Evolutionary conservation across 2,329 filamentous ascomycete genomes (phyloP), one percentile per base, ranked within the genome.

Genomic region (Pseudogymnoascus sp.): DNA sequence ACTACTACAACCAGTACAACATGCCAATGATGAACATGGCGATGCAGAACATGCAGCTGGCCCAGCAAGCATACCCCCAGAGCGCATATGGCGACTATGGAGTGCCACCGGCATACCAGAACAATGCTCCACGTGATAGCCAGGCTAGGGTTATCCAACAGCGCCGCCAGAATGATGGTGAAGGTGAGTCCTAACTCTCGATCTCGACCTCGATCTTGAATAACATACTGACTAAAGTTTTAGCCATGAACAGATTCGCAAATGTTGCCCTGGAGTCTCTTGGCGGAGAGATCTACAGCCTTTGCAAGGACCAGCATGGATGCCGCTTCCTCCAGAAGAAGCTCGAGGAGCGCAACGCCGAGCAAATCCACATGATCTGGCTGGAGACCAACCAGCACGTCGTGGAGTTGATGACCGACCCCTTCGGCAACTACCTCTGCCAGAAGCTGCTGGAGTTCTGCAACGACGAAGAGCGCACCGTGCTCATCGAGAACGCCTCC

Each of bases 361-460:
- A 92, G 26, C 84, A 95, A 68, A 82, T 96, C 58, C 88, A 95
- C 72, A 85, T 92, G 78, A 97, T 99, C 72, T 99, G 95, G 79
- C 79, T 86, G 28, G 94, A 99, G 78, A 96, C 92, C 59, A 90
- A 92, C 71, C 82, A 88, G 70, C 91, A 97, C 72, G 92, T 99
- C 67, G 86, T 95, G 64, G 94, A 99, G 77, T 80, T 99, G 65
- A 99, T 99, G 94, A 96, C 91, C 62, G 92, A 99, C 74, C 92
- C 94, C 8, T 99, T 99, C 73, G 94, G 94, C 72, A 99, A 99
- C 79, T 99, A 99, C 74, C 85, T 99, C 66, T 97, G 92, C 79
- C 94, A 99, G 79, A 99, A 97, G 81, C 79, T 99, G 63, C 82
- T 99, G 30, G 94, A 99, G 76, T 95, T 87, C 73, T 92, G 90